A percentile compares a stretch with the other conserved stretches of the same genome.
Conservation (phyloP, 1,284 basidiomycete genomes). For the Spongispora temasekensis region DNA sequence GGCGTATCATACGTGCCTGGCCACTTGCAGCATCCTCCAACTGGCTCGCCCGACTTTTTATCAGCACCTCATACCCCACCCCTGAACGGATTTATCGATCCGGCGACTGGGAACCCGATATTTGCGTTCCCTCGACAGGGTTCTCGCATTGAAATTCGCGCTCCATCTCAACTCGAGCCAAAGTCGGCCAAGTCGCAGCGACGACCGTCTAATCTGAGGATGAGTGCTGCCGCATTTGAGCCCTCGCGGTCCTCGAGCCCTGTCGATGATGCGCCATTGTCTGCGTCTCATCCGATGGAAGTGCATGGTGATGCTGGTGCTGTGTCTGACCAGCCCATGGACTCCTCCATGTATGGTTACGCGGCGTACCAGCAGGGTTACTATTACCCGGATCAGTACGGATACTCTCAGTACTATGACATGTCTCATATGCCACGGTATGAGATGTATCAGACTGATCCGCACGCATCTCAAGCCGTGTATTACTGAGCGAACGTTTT, state of each 20-base stretch:
- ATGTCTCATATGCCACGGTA: conserved; percentile 64
- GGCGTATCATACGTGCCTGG: conserved; percentile 42
- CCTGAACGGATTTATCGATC: conserved; percentile 61
- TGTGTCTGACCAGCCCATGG: conserved; percentile 31
- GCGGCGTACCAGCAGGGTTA: conserved; percentile 54
- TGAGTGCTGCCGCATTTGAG: conserved; percentile 49
- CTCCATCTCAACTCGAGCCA: conserved; percentile 43
- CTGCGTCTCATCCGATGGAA: conserved; percentile 18
- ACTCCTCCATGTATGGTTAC: conserved; percentile 50
- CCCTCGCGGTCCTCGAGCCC: conserved; percentile 37
- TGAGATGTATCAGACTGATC: conserved; percentile 62
- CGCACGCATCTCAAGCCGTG: conserved; percentile 50
- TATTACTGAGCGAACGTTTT: conserved; percentile 52
- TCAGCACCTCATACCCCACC: conserved; percentile 59
- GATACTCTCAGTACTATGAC: conserved; percentile 65
- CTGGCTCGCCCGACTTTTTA: conserved; percentile 60
- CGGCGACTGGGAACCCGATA: conserved; percentile 59
- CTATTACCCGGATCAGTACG: conserved; percentile 70
- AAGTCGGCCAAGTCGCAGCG: conserved; percentile 38
- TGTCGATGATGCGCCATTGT: conserved; percentile 12
- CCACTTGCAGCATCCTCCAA: conserved; percentile 60
- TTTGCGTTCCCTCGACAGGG: conserved; percentile 74
- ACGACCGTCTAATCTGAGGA: conserved; percentile 44
- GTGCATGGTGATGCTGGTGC: conserved; percentile 14
- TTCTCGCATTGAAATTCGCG: conserved; percentile 72